A percentile compares a stretch with the other conserved stretches of the same genome.
Evolutionary conservation across 1,139 yeast genomes (phyloP).

Genomic region (Debaryomyces sp.): DNA sequence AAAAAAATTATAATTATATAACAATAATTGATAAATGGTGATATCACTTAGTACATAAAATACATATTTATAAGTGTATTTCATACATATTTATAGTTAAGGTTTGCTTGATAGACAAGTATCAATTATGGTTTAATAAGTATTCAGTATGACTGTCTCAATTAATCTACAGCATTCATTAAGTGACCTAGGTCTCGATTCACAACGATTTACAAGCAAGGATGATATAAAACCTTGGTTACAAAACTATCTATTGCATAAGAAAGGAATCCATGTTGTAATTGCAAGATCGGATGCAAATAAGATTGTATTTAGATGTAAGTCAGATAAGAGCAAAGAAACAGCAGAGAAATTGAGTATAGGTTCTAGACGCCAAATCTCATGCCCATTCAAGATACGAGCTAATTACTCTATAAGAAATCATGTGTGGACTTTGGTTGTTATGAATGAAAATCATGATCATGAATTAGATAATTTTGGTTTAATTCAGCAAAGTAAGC

Average conservation of each 20-base stretch:
- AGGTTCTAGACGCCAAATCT: conserved; percentile 25
- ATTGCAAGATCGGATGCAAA: conserved; percentile 71
- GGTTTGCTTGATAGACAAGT: not conserved
- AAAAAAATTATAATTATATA: not conserved
- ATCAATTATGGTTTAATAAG: not conserved
- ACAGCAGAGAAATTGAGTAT: conserved; percentile 16
- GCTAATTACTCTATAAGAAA: conserved; percentile 64
- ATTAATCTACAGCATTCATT: conserved; percentile 10
- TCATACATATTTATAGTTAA: not conserved
- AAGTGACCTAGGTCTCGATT: conserved; percentile 18
- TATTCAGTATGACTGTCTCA: conserved; percentile 1
- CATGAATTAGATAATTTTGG: conserved; percentile 22
- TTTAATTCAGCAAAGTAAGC: not conserved
- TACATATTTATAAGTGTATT: not conserved
- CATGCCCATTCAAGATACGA: conserved; percentile 70
- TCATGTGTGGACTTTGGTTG: conserved; percentile 61
- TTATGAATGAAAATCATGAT: conserved; percentile 58
- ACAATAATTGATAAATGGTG: not conserved
- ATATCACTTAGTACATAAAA: not conserved
- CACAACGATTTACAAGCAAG: conserved; percentile 19
- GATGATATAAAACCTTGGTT: conserved; percentile 71
- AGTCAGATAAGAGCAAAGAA: conserved; percentile 31
- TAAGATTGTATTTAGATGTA: conserved; percentile 73
- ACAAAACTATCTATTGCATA: conserved; percentile 43
- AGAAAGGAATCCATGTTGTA: conserved; percentile 61